These are phyloP conservation scores for Ampelocalamus luodianensis DNA, from an alignment of 176 grass and related monocot species.

Conservation along the genomic window DNA sequence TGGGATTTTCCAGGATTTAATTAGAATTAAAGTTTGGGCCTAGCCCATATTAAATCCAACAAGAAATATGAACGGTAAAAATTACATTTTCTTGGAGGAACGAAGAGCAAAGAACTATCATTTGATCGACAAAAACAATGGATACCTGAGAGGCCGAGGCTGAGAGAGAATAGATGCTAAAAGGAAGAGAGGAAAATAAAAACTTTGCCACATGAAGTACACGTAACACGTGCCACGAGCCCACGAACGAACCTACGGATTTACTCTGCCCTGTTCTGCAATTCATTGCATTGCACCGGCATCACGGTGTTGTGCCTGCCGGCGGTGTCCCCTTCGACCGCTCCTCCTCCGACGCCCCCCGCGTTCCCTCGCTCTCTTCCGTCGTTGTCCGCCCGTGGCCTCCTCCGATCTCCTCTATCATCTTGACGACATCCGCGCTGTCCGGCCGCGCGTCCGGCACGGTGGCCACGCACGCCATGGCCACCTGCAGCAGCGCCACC, in stretches of 20 bases:
- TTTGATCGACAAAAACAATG: slow-evolving; percentile 30
- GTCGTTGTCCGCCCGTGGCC: slow-evolving; percentile 37
- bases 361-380: slow-evolving; percentile 49
- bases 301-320: slow-evolving; percentile 48
- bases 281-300: background rate
- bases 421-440: slow-evolving; percentile 53
- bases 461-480: slow-evolving; percentile 76
- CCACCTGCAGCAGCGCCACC: slow-evolving; percentile 87
- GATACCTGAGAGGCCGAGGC: background rate
- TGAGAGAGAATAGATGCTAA: background rate
- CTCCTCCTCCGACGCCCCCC: slow-evolving; percentile 47
- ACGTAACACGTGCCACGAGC: background rate
- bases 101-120: slow-evolving; percentile 9
- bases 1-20: no score
- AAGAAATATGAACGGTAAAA: background rate
- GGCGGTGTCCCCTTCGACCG: slow-evolving; percentile 55
- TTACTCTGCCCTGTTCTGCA: background rate
- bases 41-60: no score
- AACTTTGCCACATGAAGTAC: no score
- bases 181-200: background rate
- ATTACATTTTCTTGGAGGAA: slow-evolving; percentile 36
- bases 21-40: no score
- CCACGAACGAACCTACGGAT: background rate
- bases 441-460: slow-evolving; percentile 68
- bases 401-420: slow-evolving; percentile 65